Conservation (phyloP, 2,329 filamentous ascomycete species). For the Colletotrichum scovillei region DNA sequence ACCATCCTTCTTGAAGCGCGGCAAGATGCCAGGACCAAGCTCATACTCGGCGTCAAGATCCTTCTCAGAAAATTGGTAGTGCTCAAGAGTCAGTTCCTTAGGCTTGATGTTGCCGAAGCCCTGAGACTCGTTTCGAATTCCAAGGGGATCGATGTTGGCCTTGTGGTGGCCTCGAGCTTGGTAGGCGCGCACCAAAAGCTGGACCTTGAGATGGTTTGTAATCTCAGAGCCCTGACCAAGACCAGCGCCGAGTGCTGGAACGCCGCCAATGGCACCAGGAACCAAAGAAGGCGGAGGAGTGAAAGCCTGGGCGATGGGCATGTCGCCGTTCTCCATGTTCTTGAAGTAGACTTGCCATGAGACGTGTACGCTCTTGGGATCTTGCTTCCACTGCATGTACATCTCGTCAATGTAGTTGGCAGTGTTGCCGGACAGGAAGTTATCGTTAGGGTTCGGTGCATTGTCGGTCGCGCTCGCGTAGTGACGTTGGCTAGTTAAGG, state of each 20-base stretch:
- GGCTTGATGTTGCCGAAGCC: slow-evolving; percentile 89
- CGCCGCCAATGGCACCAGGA: slow-evolving; percentile 81
- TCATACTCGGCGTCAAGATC: slow-evolving; percentile 93
- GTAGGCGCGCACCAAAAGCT: slow-evolving; percentile 96
- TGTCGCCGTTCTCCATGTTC: slow-evolving; percentile 98
- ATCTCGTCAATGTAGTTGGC: slow-evolving; percentile 99
- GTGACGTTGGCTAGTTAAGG: slow-evolving; percentile 61
- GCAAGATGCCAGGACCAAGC: slow-evolving; percentile 93
- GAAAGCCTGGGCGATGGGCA: slow-evolving; percentile 98
- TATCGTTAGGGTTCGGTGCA: slow-evolving; percentile 86
- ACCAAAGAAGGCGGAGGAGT: slow-evolving; percentile 94
- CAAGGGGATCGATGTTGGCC: slow-evolving; percentile 95
- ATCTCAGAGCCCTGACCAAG: slow-evolving; percentile 80
- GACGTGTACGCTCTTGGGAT: slow-evolving; percentile 92
- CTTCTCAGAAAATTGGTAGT: slow-evolving; percentile 95
- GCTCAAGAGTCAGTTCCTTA: slow-evolving; percentile 90
- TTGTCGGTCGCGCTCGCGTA: slow-evolving; percentile 67
- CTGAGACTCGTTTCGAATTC: slow-evolving; percentile 87
- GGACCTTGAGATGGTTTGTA: slow-evolving; percentile 97
- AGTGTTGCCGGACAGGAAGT: slow-evolving; percentile 95
- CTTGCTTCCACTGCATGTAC: slow-evolving; percentile 97
- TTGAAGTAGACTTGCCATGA: slow-evolving; percentile 99
- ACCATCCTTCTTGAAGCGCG: slow-evolving; percentile 88
- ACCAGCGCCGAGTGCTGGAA: slow-evolving; percentile 78
- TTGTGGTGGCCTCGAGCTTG: slow-evolving; percentile 99